These are phyloP conservation scores for Vigna nakashimae DNA, from an alignment of 306 rosid genomes.

Conservation along the genomic window DNA sequence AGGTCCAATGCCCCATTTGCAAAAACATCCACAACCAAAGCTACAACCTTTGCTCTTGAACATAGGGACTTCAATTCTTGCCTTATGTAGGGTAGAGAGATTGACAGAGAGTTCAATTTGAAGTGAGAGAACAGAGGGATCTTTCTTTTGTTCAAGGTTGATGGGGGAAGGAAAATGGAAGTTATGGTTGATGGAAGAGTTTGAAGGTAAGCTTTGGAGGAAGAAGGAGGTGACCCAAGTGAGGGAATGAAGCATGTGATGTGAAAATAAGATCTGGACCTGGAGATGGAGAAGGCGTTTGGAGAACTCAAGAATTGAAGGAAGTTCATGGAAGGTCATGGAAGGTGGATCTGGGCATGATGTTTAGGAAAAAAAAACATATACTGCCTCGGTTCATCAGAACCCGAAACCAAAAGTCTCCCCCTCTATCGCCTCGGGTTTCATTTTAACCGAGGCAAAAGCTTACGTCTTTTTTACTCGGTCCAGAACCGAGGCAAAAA, in stretches of 20 bases:
- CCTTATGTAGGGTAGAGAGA: conserved; percentile 18
- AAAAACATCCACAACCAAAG: conserved; percentile 50
- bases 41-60: conserved; percentile 27
- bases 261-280: conserved; percentile 38
- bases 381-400: too few relatives aligned
- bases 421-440: too few relatives aligned
- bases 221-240: conserved; percentile 18
- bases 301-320: conserved; percentile 46
- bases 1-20: conserved; percentile 40
- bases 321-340: too few relatives aligned
- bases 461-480: too few relatives aligned
- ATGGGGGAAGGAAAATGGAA: conserved; percentile 32
- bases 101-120: conserved; percentile 44
- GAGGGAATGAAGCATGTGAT: conserved; percentile 50
- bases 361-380: too few relatives aligned
- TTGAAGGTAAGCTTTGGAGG: conserved; percentile 43
- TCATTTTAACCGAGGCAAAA: too few relatives aligned
- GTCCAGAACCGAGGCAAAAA: too few relatives aligned
- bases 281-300: conserved; percentile 42
- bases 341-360: too few relatives aligned
- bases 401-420: too few relatives aligned
- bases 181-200: conserved; percentile 43
- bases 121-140: background rate
- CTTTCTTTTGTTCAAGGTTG: background rate
- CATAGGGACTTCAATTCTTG: conserved; percentile 31